Base-by-base conservation (phyloP, 192 early-diverging fungal species). In the Mortierella antarctica region DNA sequence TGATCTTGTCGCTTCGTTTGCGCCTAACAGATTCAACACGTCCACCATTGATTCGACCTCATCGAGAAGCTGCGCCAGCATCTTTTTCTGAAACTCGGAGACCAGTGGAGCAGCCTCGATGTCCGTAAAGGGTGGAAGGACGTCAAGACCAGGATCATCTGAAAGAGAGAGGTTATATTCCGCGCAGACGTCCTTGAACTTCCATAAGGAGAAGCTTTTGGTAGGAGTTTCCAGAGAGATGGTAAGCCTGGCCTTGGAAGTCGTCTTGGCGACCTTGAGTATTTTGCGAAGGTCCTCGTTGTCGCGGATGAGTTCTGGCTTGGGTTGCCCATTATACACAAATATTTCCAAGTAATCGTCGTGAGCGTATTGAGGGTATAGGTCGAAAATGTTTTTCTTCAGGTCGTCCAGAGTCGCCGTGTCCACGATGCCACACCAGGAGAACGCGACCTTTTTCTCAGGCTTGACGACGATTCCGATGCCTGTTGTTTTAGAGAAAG, bases 181-280 rank as follows among this genome's bases (percentile, higher is more conserved):
- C 2, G 10, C 11, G 49, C 54, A 58, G 9, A 68, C 67, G 50
- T 68, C 56, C 67, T 68, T 68, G 67, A 59, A 59, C 10, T 45
- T 58, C 56, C 56, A 68, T 4, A 47, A 41, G 9, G 55, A n/a
- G 18, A 68, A 68, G 39, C 4, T 39, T 56, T 68, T 68, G 56
- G 6, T 58, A 10, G 47, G 67, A 5, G 56, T 59, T 14, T 48
- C 47, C 56, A 68, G 56, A 15, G 67, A 58, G 14, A 68, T 39
- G 0, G 31, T 50, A 9, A 57, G 20, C 54, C 23, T 57, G 54
- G 54, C 0, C 45, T 41, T 59, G 47, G 17, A 9, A 2, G 12
- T 39, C 2, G 44, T 46, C n/a, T 56, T 58, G 46, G 47, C 56
- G 15, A 50, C 20, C 15, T 8, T 59, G 46, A 68, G 67, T 11